Conservation (phyloP, 2,329 filamentous ascomycete species). For the Exophiala bonariae region DNA sequence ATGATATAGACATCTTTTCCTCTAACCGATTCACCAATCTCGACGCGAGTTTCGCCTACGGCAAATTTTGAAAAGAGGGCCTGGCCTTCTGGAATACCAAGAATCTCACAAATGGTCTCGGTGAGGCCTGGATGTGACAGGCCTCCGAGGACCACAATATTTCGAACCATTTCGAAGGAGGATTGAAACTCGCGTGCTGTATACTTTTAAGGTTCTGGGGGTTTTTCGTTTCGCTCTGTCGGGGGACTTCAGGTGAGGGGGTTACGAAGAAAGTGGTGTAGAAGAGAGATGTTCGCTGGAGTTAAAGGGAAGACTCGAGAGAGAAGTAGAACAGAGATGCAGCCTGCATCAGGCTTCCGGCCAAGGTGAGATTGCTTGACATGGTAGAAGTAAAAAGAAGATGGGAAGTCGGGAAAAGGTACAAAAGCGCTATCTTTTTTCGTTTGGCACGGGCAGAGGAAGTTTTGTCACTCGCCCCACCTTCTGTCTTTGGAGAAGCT, state of each 20-base stretch:
- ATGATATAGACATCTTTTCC: slow-evolving; percentile 99
- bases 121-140: slow-evolving; percentile 88
- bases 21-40: slow-evolving; percentile 93
- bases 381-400: slow-evolving; percentile 12
- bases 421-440: not conserved
- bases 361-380: slow-evolving; percentile 9
- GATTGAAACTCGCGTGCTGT: not conserved
- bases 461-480: slow-evolving; percentile 23
- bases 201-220: too few species aligned
- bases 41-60: slow-evolving; percentile 89
- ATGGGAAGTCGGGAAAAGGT: slow-evolving; percentile 1
- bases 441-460: slow-evolving; percentile 7
- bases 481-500: slow-evolving; percentile 8
- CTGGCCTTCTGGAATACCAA: slow-evolving; percentile 82
- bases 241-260: not conserved
- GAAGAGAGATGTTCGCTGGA: not conserved
- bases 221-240: too few species aligned
- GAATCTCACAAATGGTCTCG: slow-evolving; percentile 81
- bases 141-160: slow-evolving; percentile 90
- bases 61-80: slow-evolving; percentile 89
- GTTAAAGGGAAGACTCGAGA: not conserved
- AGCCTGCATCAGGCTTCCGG: slow-evolving; percentile 6
- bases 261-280: too few species aligned
- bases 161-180: slow-evolving; percentile 72
- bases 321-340: not conserved